A percentile compares a stretch with the other conserved stretches of the same genome.
Evolutionary conservation across 192 early-diverging fungal genomes (phyloP).

Genomic region (Radiomyces spectabilis): DNA sequence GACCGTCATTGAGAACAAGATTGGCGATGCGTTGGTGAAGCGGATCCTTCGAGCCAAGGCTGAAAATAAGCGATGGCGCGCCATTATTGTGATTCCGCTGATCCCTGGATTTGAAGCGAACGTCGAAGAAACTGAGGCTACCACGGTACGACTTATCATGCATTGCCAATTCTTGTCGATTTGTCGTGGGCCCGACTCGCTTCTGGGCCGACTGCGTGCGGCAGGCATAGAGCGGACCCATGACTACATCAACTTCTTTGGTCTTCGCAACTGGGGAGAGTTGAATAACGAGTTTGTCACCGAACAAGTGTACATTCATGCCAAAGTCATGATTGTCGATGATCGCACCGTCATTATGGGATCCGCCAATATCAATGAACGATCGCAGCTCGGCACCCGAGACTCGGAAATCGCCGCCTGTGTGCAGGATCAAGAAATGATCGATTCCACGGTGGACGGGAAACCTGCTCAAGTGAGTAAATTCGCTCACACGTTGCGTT

Average conservation of each 20-base stretch:
- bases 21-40: slow-evolving; percentile 66
- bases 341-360: slow-evolving; percentile 77
- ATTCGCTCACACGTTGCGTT: slow-evolving; percentile 65
- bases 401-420: slow-evolving; percentile 80
- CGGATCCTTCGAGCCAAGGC: slow-evolving; percentile 65
- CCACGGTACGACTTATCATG: slow-evolving; percentile 70
- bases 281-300: slow-evolving; percentile 52
- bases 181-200: slow-evolving; percentile 65
- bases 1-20: slow-evolving; percentile 68
- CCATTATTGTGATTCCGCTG: slow-evolving; percentile 69
- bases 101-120: slow-evolving; percentile 76
- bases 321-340: slow-evolving; percentile 85
- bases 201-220: slow-evolving; percentile 49
- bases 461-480: slow-evolving; percentile 57
- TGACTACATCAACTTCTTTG: slow-evolving; percentile 69
- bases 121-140: slow-evolving; percentile 57
- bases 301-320: slow-evolving; percentile 84
- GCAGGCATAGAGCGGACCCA: slow-evolving; percentile 42
- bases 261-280: slow-evolving; percentile 68
- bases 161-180: slow-evolving; percentile 74
- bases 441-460: slow-evolving; percentile 61
- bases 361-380: slow-evolving; percentile 86
- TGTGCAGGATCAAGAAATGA: slow-evolving; percentile 52
- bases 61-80: slow-evolving; percentile 42
- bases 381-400: slow-evolving; percentile 71